Evolutionary conservation across 1,284 basidiomycete species (phyloP).

Genomic region (Taiwanofungus camphoratus): DNA sequence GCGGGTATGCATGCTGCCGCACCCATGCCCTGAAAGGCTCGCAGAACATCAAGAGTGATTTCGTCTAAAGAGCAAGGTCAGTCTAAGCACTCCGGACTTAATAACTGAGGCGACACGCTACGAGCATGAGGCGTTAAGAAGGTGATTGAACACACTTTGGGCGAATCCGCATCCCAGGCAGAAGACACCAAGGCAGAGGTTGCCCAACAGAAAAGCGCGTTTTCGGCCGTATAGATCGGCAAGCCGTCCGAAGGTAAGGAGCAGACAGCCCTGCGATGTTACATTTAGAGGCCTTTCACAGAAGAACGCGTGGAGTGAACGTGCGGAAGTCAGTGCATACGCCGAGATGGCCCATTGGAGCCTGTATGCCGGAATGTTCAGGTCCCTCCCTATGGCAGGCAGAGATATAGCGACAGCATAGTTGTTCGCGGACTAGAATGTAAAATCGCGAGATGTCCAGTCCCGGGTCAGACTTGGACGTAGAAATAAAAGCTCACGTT

Average conservation of each 20-base stretch:
- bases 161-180: slow-evolving; percentile 38
- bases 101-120: too few relatives aligned
- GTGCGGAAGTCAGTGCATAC: slow-evolving; percentile 41
- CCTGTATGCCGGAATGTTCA: slow-evolving; percentile 36
- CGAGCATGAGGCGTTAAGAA: background rate
- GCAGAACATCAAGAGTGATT: slow-evolving; percentile 55
- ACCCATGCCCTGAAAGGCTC: slow-evolving; percentile 68
- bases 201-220: slow-evolving; percentile 43
- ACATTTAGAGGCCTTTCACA: background rate
- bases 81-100: background rate
- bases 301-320: slow-evolving; percentile 9
- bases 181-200: slow-evolving; percentile 31
- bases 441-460: background rate
- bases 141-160: slow-evolving; percentile 31
- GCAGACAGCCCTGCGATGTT: slow-evolving; percentile 44
- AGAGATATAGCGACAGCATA: slow-evolving; percentile 41
- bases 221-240: slow-evolving; percentile 59
- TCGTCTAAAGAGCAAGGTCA: slow-evolving; percentile 32
- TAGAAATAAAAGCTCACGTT: slow-evolving; percentile 24
- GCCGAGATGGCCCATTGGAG: slow-evolving; percentile 61
- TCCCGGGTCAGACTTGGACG: background rate
- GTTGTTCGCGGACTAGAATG: slow-evolving; percentile 26
- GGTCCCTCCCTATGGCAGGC: slow-evolving; percentile 44
- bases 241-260: slow-evolving; percentile 52
- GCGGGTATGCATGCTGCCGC: slow-evolving; percentile 66